Evolutionary conservation across 257 asterid genomes (phyloP).

Genomic region (Solanum neorickii): DNA sequence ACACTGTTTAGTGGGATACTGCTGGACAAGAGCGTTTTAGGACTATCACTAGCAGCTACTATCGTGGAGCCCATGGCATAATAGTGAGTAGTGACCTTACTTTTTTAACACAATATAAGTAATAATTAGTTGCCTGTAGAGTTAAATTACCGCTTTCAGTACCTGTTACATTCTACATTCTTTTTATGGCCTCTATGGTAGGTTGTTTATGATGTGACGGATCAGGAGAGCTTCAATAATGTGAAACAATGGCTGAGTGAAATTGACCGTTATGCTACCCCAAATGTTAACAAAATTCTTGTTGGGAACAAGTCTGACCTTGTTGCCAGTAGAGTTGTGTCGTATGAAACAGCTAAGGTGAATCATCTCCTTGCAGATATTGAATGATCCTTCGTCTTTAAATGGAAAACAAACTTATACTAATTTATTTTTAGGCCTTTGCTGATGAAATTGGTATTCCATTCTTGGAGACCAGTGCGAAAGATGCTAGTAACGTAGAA

Average conservation of each 20-base stretch:
- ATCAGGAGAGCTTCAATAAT: conserved; percentile 76
- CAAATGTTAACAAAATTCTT: conserved; percentile 73
- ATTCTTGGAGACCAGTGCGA: conserved; percentile 93
- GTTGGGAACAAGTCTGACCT: conserved; percentile 89
- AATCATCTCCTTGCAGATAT: background rate
- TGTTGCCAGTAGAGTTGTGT: conserved; percentile 67
- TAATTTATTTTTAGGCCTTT: conserved; percentile 46
- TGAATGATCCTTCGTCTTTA: background rate
- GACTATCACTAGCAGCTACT: conserved; percentile 53
- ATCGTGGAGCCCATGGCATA: conserved; percentile 50
- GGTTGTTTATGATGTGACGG: conserved; percentile 86
- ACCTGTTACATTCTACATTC: background rate
- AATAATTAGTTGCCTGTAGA: background rate
- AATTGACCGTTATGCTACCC: conserved; percentile 88
- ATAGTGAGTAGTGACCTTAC: conserved; percentile 21
- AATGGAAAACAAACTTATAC: background rate
- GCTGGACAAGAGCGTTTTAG: conserved; percentile 55
- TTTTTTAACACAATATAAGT: background rate
- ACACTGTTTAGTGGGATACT: conserved; percentile 35
- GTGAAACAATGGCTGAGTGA: conserved; percentile 92
- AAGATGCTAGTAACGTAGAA: conserved; percentile 75
- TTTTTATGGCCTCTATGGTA: conserved; percentile 17
- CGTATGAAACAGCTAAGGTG: conserved; percentile 79
- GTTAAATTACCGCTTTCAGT: background rate
- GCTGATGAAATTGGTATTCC: conserved; percentile 96